Evolutionary conservation across 768 basidiomycete genomes (phyloP).

Genomic region (Podaxis mareebaensis): DNA sequence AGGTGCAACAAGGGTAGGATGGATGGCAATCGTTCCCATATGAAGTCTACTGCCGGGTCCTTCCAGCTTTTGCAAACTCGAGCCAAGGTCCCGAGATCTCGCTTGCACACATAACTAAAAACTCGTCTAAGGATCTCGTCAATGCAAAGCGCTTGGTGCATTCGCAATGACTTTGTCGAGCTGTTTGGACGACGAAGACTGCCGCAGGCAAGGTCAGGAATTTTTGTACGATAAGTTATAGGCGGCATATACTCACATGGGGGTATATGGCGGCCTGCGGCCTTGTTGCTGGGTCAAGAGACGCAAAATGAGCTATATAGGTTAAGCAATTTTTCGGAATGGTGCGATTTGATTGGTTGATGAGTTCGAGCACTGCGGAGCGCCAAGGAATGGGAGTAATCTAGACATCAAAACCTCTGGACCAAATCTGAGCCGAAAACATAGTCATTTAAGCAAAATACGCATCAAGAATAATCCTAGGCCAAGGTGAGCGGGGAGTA

Average conservation of each 20-base stretch:
- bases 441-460: background rate
- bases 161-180: constrained; percentile 17
- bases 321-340: background rate
- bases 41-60: constrained; percentile 46
- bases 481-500: background rate
- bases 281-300: background rate
- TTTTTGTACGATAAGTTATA: background rate
- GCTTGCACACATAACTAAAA: constrained; percentile 32
- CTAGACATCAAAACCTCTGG: background rate
- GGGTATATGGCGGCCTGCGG: background rate
- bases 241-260: background rate
- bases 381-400: background rate
- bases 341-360: constrained; percentile 7
- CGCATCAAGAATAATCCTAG: background rate
- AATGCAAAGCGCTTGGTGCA: constrained; percentile 47
- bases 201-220: background rate
- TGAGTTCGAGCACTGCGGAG: background rate
- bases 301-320: background rate
- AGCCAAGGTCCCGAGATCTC: constrained; percentile 35
- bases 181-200: background rate
- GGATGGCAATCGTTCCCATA: constrained; percentile 45
- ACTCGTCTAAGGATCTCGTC: constrained; percentile 51
- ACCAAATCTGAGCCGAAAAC: background rate
- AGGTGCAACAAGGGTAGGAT: constrained; percentile 6
- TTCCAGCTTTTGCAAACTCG: constrained; percentile 48